These are phyloP conservation scores for Dioscorea zingiberensis DNA, from an alignment of 106 monocot genomes.

Conservation along the genomic window DNA sequence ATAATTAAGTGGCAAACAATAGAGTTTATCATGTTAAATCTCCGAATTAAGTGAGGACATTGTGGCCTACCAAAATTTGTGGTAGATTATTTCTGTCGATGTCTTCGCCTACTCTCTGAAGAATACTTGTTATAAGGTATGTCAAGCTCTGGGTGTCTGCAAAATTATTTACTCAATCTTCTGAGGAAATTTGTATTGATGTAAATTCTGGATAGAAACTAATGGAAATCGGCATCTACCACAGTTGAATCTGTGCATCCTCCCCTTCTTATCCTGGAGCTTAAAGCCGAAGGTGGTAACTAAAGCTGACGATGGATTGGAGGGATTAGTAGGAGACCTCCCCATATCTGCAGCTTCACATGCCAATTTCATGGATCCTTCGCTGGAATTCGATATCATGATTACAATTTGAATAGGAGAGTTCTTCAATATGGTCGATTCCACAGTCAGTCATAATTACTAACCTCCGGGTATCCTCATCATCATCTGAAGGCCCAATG, in stretches of 20 bases:
- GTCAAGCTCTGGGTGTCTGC: conserved; percentile 11
- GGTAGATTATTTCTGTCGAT: conserved; percentile 9
- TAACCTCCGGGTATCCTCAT: conserved; percentile 62
- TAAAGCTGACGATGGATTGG: conserved; percentile 32
- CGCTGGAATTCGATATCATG: conserved; percentile 28
- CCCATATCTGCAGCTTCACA: conserved; percentile 49
- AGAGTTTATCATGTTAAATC: too few relatives aligned
- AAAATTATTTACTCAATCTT: neutral
- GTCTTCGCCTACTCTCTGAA: conserved; percentile 3
- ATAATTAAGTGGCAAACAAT: too few relatives aligned
- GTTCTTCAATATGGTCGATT: too few relatives aligned
- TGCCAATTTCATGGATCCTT: conserved; percentile 47
- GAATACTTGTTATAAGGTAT: conserved; percentile 6
- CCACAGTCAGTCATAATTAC: too few relatives aligned
- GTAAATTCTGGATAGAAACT: neutral
- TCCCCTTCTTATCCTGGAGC: conserved; percentile 71
- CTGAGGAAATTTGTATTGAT: too few relatives aligned
- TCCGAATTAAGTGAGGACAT: too few relatives aligned
- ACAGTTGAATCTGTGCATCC: conserved; percentile 88
- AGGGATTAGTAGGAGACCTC: conserved; percentile 33
- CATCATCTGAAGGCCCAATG: conserved; percentile 60
- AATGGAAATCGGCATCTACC: conserved; percentile 27
- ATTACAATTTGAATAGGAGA: too few relatives aligned
- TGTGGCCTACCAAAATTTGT: conserved; percentile 8
- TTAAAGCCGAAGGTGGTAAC: conserved; percentile 65